Evolutionary conservation across 768 basidiomycete species (phyloP).

Genomic region (Exidia glandulosa): DNA sequence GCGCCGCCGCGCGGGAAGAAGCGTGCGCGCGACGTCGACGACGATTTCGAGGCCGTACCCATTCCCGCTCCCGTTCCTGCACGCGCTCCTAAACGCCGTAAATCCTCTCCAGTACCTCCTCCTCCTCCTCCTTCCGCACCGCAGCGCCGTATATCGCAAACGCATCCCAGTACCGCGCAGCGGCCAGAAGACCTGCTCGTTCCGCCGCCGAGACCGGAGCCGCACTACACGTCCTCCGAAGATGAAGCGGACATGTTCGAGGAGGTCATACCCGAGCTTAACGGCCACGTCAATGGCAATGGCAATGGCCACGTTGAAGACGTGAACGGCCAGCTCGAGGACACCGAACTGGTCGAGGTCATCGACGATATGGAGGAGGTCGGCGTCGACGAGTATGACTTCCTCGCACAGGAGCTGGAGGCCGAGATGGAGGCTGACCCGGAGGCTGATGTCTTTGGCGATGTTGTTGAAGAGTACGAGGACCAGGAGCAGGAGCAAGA

Average conservation of each 20-base stretch:
- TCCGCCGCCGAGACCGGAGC: neutral
- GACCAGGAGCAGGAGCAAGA: neutral
- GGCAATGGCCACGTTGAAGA: neutral
- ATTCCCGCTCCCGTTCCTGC: conserved; percentile 13
- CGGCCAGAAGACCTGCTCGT: conserved; percentile 10
- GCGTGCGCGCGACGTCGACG: conserved; percentile 24
- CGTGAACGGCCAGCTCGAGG: conserved; percentile 1
- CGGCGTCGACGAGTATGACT: conserved; percentile 8
- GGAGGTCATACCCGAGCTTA: neutral
- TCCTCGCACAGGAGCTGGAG: conserved; percentile 28
- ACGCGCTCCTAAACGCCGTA: conserved; percentile 25
- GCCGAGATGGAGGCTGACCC: conserved; percentile 14
- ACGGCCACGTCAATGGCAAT: conserved; percentile 12
- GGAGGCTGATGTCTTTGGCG: neutral
- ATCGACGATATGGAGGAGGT: conserved; percentile 20
- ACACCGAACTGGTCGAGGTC: conserved; percentile 22
- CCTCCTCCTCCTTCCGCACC: conserved; percentile 11
- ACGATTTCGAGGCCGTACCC: conserved; percentile 34
- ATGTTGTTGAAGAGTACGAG: neutral
- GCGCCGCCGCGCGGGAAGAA: neutral
- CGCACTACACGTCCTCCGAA: neutral
- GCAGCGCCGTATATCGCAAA: conserved; percentile 15
- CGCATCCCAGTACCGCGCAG: conserved; percentile 24
- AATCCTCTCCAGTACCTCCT: neutral
- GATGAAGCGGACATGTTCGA: neutral